Evolutionary conservation across 1,139 yeast species (phyloP).

Genomic region (Hyphopichia fennica): DNA sequence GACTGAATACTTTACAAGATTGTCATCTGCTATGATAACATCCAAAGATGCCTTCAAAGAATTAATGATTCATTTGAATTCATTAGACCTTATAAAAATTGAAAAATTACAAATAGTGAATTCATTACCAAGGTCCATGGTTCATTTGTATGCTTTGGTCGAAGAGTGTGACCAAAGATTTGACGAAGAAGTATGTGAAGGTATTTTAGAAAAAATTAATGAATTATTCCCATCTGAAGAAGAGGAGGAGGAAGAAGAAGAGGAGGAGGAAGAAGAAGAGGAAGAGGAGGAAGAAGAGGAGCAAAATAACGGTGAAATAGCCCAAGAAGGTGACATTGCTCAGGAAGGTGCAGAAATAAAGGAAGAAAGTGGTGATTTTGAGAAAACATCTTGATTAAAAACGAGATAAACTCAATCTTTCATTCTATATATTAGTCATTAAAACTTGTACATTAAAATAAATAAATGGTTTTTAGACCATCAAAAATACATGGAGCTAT

Average conservation of each 20-base stretch:
- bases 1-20: conserved; percentile 46
- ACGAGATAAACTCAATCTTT: too few relatives aligned
- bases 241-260: conserved; percentile 34
- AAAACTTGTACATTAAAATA: neutral
- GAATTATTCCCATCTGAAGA: conserved; percentile 49
- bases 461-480: neutral
- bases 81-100: conserved; percentile 67
- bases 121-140: conserved; percentile 75
- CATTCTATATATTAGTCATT: neutral
- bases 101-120: conserved; percentile 86
- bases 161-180: conserved; percentile 93
- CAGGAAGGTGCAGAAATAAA: neutral
- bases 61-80: conserved; percentile 53
- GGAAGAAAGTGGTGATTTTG: too few relatives aligned
- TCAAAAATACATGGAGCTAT: too few relatives aligned
- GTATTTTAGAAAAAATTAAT: conserved; percentile 50
- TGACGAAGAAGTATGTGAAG: conserved; percentile 58
- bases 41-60: conserved; percentile 49
- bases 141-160: conserved; percentile 72
- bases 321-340: neutral
- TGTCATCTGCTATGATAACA: conserved; percentile 44
- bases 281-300: conserved; percentile 10
- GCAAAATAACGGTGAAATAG: conserved; percentile 4
- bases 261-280: conserved; percentile 22
- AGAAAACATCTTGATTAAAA: neutral